These are phyloP conservation scores for Salix arbutifolia DNA, from an alignment of 345 rosid genomes.

Conservation along the genomic window DNA sequence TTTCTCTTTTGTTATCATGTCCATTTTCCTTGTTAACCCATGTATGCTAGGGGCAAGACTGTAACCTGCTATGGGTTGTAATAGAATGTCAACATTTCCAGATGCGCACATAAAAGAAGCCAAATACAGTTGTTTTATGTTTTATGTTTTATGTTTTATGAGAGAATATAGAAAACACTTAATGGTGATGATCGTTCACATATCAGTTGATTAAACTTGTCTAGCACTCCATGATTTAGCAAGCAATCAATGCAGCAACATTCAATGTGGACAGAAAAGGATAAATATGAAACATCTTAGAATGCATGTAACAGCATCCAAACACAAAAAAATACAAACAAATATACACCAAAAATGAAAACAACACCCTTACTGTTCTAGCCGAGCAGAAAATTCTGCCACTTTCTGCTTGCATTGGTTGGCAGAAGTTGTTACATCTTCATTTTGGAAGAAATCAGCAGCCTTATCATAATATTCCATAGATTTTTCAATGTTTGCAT, in stretches of 20 bases:
- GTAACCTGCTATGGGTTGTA: not conserved
- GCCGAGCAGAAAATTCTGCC: slow-evolving; percentile 88
- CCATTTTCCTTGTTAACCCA: not conserved
- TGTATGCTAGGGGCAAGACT: not conserved
- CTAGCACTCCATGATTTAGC: not conserved
- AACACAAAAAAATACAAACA: not conserved
- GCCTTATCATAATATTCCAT: slow-evolving; percentile 24
- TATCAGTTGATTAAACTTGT: not conserved
- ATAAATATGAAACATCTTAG: not conserved
- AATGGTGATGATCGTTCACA: not conserved
- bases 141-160: too few species aligned
- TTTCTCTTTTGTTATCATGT: not conserved
- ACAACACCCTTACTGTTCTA: slow-evolving; percentile 65
- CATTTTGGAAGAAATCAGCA: slow-evolving; percentile 31
- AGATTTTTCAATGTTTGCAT: slow-evolving; percentile 26
- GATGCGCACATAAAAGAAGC: not conserved
- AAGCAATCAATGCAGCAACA: not conserved
- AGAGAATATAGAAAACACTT: not conserved
- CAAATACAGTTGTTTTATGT: not conserved
- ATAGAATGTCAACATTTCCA: not conserved
- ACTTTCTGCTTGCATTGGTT: slow-evolving; percentile 98
- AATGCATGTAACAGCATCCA: not conserved
- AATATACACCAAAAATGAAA: not conserved
- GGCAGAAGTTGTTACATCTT: slow-evolving; percentile 85
- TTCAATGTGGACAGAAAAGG: not conserved